Evolutionary conservation across 164 flowering plant species (phyloP), one percentile per base, ranked within the genome.

Genomic region (Nelumbo lutea): DNA sequence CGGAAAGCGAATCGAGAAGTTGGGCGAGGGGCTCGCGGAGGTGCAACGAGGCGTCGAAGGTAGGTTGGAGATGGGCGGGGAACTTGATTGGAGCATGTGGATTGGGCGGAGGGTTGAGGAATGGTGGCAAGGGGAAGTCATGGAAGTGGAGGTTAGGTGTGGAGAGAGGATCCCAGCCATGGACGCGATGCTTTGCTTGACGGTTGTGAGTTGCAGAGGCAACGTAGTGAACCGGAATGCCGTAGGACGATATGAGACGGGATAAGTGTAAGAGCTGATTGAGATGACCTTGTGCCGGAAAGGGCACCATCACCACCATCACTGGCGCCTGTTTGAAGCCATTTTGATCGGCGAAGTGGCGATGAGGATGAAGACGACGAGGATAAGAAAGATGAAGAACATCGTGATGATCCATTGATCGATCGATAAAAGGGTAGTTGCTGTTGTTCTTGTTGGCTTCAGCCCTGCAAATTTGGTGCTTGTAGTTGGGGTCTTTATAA

Each of bases 271-370:
- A 82, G 72, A 85, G 83, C 66, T 81, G 88, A 82, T 80, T 85
- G 48, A 85, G 84, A 61, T 88, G 89, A 73, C 90, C 86, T 68
- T 88, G 93, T 3, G 81, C 80, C 13, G 87, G 89, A 7, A 85
- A 68, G 2, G 90, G 93, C 11, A 86, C 85, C 80, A 81, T 75
- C 6, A 88, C 73, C 66, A 85, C 86, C 51, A 59, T 79, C 50
- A 84, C 82, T 57, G 77, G 41, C 60, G 63, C 55, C 45, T 42
- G 43, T 44, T 4, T 53, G 44, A 4, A 6, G 4, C 50, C 44
- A 10, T 53, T 9, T 53, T 53, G 57, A 53, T 53, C 57, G 2
- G 14, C 57, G 2, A 53, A 53, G n/a, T 53, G 57, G 57, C 48
- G 5, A 46, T 46, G 48, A 46, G 4, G 48, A 27, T 27, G 27